Evolutionary conservation across 2,329 filamentous ascomycete genomes (phyloP).

Genomic region (Fusarium incarnatum): DNA sequence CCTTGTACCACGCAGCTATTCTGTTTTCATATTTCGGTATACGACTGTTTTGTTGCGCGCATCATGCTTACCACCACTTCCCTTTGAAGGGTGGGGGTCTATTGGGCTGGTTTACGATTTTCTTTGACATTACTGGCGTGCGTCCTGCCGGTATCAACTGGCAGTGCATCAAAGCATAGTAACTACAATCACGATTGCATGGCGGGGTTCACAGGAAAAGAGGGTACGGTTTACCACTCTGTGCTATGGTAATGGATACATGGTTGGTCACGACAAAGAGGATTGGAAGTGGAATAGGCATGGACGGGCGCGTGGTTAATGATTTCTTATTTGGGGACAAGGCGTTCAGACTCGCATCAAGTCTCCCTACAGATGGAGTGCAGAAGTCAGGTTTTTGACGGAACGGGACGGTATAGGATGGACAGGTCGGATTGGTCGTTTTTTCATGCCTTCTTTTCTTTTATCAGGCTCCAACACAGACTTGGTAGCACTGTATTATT

Average conservation of each 20-base stretch:
- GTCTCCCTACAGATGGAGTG: conserved; percentile 32
- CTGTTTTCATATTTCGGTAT: conserved; percentile 16
- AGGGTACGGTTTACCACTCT: conserved; percentile 28
- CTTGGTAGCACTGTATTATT: conserved; percentile 41
- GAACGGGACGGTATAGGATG: conserved; percentile 17
- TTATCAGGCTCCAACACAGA: conserved; percentile 38
- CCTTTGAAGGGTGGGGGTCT: conserved; percentile 13
- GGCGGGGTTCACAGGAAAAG: conserved; percentile 36
- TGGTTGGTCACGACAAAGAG: conserved; percentile 29
- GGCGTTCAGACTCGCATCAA: conserved; percentile 37
- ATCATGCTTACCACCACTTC: conserved; percentile 23
- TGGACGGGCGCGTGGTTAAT: conserved; percentile 40
- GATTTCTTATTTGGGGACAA: conserved; percentile 37
- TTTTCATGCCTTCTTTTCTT: conserved; percentile 24
- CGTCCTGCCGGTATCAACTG: conserved; percentile 25
- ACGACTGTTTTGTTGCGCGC: conserved; percentile 19
- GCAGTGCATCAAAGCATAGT: conserved; percentile 28
- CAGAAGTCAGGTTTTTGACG: conserved; percentile 21
- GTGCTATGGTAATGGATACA: conserved; percentile 30
- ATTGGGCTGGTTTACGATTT: conserved; percentile 43
- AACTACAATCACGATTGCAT: conserved; percentile 43
- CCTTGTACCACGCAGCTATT: conserved; percentile 10
- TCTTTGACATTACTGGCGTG: conserved; percentile 32
- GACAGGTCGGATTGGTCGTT: conserved; percentile 16
- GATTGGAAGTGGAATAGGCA: conserved; percentile 23